Base-by-base conservation (phyloP, 371 early-diverging fungal genomes). In the Synchytrium microbalum region DNA sequence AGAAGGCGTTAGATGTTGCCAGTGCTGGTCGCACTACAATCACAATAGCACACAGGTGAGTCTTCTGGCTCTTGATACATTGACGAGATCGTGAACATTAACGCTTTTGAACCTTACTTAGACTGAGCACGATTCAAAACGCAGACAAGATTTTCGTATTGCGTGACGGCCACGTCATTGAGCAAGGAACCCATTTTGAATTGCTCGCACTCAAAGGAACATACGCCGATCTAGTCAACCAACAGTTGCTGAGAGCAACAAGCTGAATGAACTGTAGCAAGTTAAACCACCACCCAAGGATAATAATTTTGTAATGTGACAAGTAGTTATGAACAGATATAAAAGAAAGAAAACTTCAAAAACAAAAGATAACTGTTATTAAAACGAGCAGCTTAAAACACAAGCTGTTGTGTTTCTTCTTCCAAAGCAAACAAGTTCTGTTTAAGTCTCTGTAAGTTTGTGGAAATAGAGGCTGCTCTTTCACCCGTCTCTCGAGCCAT, bases 31-130 rank as follows among this genome's bases (percentile, higher is more conserved):
- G 95, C 32, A 93, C 95, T 1, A 93, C 95, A 1, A 84, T 99
- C 58, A 88, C 93, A 3, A 89, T 97, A 69, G 96, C 96, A 1
- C 96, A 96, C 74, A 86, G 97, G 27, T 73, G n/a, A n/a, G n/a
- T n/a, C n/a, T n/a, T n/a, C n/a, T n/a, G n/a, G n/a, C n/a, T n/a
- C n/a, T n/a, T n/a, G n/a, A n/a, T n/a, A n/a, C n/a, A n/a, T n/a
- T n/a, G n/a, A n/a, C n/a, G n/a, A n/a, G n/a, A n/a, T n/a, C n/a
- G n/a, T n/a, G n/a, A n/a, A n/a, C n/a, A n/a, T n/a, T n/a, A n/a
- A n/a, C n/a, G n/a, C n/a, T n/a, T n/a, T n/a, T n/a, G n/a, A n/a
- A n/a, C n/a, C n/a, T n/a, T n/a, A n/a, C n/a, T n/a, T n/a, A n/a
- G n/a, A n/a, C n/a, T 97, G 46, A 70, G 73, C 19, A 86, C 87